A percentile compares a stretch with the other conserved stretches of the same genome.
These are phyloP conservation scores for Paspalum vaginatum DNA, from an alignment of 176 grass and related monocot genomes.

Conservation along the genomic window DNA sequence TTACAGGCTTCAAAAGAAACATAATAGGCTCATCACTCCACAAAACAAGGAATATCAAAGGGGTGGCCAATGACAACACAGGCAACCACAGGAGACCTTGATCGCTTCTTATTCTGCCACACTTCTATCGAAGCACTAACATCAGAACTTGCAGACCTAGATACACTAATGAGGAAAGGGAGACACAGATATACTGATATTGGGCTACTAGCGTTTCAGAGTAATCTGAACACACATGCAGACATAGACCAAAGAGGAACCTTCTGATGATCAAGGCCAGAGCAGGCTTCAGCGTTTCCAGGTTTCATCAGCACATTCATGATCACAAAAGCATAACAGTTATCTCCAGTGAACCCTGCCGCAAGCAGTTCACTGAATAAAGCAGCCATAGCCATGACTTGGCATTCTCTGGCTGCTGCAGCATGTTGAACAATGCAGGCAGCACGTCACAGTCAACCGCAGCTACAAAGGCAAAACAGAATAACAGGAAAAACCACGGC, in stretches of 20 bases:
- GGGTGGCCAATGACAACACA: background rate
- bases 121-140: background rate
- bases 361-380: background rate
- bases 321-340: background rate
- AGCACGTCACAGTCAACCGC: background rate
- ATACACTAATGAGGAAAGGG: background rate
- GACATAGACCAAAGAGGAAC: background rate
- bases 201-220: background rate
- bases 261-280: background rate
- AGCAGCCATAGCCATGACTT: background rate
- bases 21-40: background rate
- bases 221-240: slow-evolving; percentile 2
- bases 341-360: background rate
- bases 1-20: background rate
- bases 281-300: background rate
- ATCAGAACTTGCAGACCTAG: background rate
- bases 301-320: background rate
- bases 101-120: background rate
- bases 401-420: background rate
- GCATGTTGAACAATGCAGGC: background rate
- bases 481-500: background rate
- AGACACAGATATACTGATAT: background rate
- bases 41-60: background rate
- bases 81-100: background rate
- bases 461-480: slow-evolving; percentile 9